Percentiles rank a stretch among this genome's conserved stretches.
These are phyloP conservation scores for Pyricularia grisea DNA, from an alignment of 2,329 filamentous ascomycete genomes.

Conservation along the genomic window DNA sequence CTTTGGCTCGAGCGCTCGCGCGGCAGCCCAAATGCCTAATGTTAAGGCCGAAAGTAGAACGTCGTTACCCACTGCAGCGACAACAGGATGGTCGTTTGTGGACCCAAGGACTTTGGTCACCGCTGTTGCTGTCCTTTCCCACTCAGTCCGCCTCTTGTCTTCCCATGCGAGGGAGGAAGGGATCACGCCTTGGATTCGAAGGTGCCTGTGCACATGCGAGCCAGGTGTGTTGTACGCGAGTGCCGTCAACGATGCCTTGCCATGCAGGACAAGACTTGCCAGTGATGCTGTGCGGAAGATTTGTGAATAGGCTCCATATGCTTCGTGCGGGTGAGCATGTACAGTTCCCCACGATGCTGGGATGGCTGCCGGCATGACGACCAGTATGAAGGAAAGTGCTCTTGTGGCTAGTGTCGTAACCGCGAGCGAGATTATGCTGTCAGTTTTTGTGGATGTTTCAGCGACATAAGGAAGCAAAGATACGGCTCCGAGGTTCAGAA, in stretches of 20 bases:
- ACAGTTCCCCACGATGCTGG: constrained; percentile 39
- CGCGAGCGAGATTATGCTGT: constrained; percentile 25
- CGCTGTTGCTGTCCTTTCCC: constrained; percentile 35
- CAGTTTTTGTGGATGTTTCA: constrained; percentile 18
- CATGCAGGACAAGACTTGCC: constrained; percentile 33
- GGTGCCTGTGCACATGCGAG: constrained; percentile 37
- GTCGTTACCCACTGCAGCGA: constrained; percentile 48
- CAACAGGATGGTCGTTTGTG: constrained; percentile 45
- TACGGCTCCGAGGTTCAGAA: constrained; percentile 24
- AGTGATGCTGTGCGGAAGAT: constrained; percentile 38
- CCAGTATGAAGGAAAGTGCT: constrained; percentile 31
- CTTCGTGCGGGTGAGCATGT: constrained; percentile 27
- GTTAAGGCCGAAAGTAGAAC: constrained; percentile 44
- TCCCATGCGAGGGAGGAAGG: constrained; percentile 16
- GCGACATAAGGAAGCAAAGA: constrained; percentile 29
- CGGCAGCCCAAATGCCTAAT: constrained; percentile 48
- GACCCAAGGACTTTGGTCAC: constrained; percentile 36
- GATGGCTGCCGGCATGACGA: constrained; percentile 35
- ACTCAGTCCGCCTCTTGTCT: constrained; percentile 29
- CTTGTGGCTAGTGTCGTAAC: constrained; percentile 17
- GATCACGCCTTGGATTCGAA: constrained; percentile 11
- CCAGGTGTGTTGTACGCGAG: constrained; percentile 35
- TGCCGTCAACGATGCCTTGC: constrained; percentile 30
- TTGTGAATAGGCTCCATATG: constrained; percentile 29
- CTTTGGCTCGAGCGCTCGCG: constrained; percentile 38